Percentiles rank a stretch among this genome's conserved stretches.
Conservation (phyloP, 306 rosid species). For the Astragalus membranaceus region DNA sequence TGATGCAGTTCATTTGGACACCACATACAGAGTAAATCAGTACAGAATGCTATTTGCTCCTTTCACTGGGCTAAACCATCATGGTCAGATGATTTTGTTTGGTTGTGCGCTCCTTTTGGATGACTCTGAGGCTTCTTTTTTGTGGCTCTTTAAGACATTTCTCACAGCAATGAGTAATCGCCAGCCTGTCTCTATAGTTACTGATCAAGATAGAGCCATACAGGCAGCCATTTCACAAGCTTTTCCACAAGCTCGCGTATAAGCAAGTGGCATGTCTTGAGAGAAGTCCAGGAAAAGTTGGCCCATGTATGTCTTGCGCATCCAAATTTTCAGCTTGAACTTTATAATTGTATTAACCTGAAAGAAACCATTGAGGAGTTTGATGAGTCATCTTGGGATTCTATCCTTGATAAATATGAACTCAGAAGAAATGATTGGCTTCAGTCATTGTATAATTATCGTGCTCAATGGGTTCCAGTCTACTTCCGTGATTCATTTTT, state of each 20-base stretch:
- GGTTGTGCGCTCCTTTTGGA: slow-evolving; percentile 92
- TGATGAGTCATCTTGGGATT: slow-evolving; percentile 80
- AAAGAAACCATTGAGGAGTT: slow-evolving; percentile 94
- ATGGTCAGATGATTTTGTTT: slow-evolving; percentile 76
- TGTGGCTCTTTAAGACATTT: slow-evolving; percentile 85
- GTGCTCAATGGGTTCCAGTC: slow-evolving; percentile 86
- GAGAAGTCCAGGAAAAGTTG: slow-evolving; percentile 89
- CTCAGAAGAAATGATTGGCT: slow-evolving; percentile 85
- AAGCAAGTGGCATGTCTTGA: slow-evolving; percentile 81
- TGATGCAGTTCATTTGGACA: slow-evolving; percentile 72
- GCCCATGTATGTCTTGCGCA: slow-evolving; percentile 64
- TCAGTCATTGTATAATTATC: slow-evolving; percentile 59
- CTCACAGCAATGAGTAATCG: slow-evolving; percentile 75
- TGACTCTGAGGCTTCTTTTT: slow-evolving; percentile 79
- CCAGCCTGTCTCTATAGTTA: slow-evolving; percentile 67
- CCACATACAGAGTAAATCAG: slow-evolving; percentile 62
- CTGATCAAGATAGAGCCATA: slow-evolving; percentile 77
- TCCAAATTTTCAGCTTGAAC: slow-evolving; percentile 79
- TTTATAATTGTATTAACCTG: slow-evolving; percentile 82
- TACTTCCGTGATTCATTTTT: slow-evolving; percentile 80
- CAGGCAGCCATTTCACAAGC: slow-evolving; percentile 73
- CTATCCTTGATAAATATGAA: slow-evolving; percentile 72
- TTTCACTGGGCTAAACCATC: slow-evolving; percentile 86
- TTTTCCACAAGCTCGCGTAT: slow-evolving; percentile 78
- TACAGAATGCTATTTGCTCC: slow-evolving; percentile 80